These are phyloP conservation scores for Boletus sp. DNA, from an alignment of 768 basidiomycete genomes.

Conservation along the genomic window DNA sequence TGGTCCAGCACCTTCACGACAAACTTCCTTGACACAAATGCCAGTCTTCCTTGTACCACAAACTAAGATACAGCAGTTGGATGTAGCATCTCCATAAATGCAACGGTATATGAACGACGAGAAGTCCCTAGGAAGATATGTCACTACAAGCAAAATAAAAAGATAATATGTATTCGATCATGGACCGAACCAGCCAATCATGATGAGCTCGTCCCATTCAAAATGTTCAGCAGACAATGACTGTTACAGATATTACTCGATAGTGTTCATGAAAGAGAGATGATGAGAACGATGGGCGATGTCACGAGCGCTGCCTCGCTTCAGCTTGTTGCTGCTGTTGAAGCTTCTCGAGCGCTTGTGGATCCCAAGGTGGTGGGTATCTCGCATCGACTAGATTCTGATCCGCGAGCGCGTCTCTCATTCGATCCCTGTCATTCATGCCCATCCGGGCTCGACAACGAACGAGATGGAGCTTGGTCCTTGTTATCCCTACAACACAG, in stretches of 20 bases:
- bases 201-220: background rate
- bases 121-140: slow-evolving; percentile 10
- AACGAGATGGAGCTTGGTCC: slow-evolving; percentile 77
- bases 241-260: background rate
- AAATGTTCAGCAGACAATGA: slow-evolving; percentile 1
- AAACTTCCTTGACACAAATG: too few species aligned
- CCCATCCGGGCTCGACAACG: slow-evolving; percentile 74
- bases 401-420: slow-evolving; percentile 76
- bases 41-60: background rate
- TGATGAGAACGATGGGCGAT: background rate
- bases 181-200: background rate
- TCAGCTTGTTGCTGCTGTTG: slow-evolving; percentile 27
- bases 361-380: slow-evolving; percentile 71
- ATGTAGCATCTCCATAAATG: slow-evolving; percentile 10
- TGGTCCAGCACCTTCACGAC: too few species aligned
- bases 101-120: slow-evolving; percentile 15
- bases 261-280: background rate
- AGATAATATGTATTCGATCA: background rate
- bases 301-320: slow-evolving; percentile 9
- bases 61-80: slow-evolving; percentile 22
- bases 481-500: slow-evolving; percentile 64
- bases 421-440: slow-evolving; percentile 70
- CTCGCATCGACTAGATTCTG: slow-evolving; percentile 75
- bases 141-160: background rate
- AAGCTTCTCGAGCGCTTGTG: slow-evolving; percentile 36